Conservation (phyloP, 1,284 basidiomycete species). For the Ceratobasidium sp. region DNA sequence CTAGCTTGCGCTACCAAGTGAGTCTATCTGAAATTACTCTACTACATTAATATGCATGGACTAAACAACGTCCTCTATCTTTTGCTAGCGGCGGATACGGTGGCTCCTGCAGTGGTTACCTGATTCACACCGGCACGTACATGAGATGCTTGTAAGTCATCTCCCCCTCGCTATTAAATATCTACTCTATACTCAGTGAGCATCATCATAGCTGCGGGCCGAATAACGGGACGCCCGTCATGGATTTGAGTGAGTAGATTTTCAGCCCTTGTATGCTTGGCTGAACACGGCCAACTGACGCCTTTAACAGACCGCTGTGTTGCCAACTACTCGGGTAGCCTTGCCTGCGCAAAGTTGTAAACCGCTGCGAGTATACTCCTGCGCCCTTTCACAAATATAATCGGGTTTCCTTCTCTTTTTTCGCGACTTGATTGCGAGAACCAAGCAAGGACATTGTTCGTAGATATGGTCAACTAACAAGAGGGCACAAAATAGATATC, state of each 20-base stretch:
- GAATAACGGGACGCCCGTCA: not conserved
- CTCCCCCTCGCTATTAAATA: not conserved
- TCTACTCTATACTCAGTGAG: not conserved
- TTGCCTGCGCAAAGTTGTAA: slow-evolving; percentile 9
- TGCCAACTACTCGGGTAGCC: slow-evolving; percentile 20
- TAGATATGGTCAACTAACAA: too few species aligned
- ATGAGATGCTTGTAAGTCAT: slow-evolving; percentile 21
- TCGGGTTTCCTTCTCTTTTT: too few species aligned
- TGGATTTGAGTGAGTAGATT: slow-evolving; percentile 5
- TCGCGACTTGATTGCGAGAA: too few species aligned
- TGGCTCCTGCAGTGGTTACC: slow-evolving; percentile 18
- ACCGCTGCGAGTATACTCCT: not conserved
- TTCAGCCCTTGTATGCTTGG: not conserved
- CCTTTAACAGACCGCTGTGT: slow-evolving; percentile 10
- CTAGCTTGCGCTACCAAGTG: slow-evolving; percentile 14
- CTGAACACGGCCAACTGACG: not conserved
- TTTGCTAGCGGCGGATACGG: slow-evolving; percentile 8
- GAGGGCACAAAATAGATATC: too few species aligned
- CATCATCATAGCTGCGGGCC: not conserved
- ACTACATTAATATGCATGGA: not conserved
- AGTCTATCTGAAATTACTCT: not conserved
- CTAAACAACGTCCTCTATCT: not conserved
- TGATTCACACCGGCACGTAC: slow-evolving; percentile 15
- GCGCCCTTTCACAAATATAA: too few species aligned
- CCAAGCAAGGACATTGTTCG: too few species aligned